These are phyloP conservation scores for Backusella tuberculispora DNA, from an alignment of 192 early-diverging fungal species.

Conservation along the genomic window DNA sequence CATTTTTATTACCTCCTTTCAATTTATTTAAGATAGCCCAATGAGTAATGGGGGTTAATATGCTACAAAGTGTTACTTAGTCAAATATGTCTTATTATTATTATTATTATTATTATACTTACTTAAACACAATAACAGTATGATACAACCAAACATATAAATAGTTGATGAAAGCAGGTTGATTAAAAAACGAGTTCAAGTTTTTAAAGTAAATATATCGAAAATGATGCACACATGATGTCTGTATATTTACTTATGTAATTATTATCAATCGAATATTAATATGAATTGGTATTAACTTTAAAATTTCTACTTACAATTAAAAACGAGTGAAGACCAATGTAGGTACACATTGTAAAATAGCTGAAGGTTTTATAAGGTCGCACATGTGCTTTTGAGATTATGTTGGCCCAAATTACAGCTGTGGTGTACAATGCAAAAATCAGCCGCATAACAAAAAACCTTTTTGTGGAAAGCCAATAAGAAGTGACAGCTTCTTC, in stretches of 20 bases:
- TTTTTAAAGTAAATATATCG: slow-evolving; percentile 20
- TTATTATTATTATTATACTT: background rate
- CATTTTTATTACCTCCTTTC: too few relatives aligned
- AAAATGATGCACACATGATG: slow-evolving; percentile 23
- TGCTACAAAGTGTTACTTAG: slow-evolving; percentile 1
- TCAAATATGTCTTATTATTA: background rate
- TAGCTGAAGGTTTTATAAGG: slow-evolving; percentile 15
- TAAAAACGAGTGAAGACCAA: slow-evolving; percentile 33
- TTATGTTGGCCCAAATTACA: slow-evolving; percentile 28
- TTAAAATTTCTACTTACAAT: slow-evolving; percentile 24
- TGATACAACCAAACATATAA: slow-evolving; percentile 37
- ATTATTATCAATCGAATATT: background rate
- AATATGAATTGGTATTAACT: background rate
- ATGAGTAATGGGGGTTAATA: slow-evolving; percentile 37
- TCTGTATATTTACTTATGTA: too few relatives aligned
- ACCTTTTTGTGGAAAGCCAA: slow-evolving; percentile 21
- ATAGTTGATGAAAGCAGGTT: slow-evolving; percentile 33
- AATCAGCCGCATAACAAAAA: slow-evolving; percentile 22
- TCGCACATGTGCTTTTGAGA: background rate
- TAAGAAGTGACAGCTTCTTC: slow-evolving; percentile 38
- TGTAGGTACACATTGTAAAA: slow-evolving; percentile 34
- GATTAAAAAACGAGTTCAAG: slow-evolving; percentile 25
- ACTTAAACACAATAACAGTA: slow-evolving; percentile 41
- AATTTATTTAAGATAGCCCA: slow-evolving; percentile 25
- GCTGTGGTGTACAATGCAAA: slow-evolving; percentile 16